These are phyloP conservation scores for Moricandia moricandioides DNA, from an alignment of 345 rosid species.

Conservation along the genomic window DNA sequence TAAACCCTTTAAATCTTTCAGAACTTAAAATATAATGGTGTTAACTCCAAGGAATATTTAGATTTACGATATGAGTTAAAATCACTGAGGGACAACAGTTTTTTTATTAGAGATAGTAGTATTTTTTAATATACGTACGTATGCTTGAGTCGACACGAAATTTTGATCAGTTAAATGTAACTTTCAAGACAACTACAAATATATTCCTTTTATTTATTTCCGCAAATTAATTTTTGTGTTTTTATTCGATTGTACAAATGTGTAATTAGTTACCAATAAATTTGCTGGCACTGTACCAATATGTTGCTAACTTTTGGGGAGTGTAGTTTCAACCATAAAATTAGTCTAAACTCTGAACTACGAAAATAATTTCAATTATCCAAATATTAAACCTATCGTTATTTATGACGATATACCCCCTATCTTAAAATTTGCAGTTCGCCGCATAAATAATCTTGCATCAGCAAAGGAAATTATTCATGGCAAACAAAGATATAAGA, in stretches of 20 bases:
- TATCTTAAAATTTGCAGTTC: slow-evolving; percentile 21
- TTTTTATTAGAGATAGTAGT: background rate
- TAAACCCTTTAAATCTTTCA: background rate
- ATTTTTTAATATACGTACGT: background rate
- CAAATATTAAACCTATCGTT: background rate
- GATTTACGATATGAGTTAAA: background rate
- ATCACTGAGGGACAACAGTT: background rate
- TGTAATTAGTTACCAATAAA: slow-evolving; percentile 3
- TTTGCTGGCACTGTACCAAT: background rate
- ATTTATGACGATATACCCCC: slow-evolving; percentile 18
- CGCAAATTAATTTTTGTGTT: slow-evolving; percentile 7
- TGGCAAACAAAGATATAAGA: slow-evolving; percentile 34
- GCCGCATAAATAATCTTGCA: slow-evolving; percentile 38
- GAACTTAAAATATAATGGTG: background rate
- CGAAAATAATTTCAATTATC: background rate
- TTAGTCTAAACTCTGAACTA: background rate
- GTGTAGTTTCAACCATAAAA: background rate
- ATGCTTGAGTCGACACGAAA: slow-evolving; percentile 12
- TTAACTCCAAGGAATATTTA: slow-evolving; percentile 4
- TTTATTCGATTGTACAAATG: background rate
- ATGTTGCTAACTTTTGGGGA: background rate
- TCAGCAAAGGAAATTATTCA: slow-evolving; percentile 23
- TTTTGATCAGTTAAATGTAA: slow-evolving; percentile 5
- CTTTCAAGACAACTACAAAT: slow-evolving; percentile 13
- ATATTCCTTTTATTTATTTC: background rate